Conservation (phyloP, 2,329 filamentous ascomycete species). For the Emmonsiellopsis sp. region DNA sequence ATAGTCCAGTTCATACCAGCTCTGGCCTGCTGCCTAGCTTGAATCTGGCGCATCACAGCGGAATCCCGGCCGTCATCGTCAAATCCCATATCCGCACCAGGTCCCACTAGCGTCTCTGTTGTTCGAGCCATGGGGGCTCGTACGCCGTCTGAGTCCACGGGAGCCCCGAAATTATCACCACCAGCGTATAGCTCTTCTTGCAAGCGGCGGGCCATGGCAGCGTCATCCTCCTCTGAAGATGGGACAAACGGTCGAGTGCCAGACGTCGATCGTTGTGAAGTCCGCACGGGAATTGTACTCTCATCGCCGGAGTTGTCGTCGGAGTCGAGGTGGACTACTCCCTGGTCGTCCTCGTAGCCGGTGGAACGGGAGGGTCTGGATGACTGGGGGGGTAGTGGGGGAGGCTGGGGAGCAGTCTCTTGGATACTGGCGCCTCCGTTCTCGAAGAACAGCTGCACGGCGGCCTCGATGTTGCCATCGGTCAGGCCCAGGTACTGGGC, state of each 20-base stretch:
- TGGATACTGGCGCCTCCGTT: conserved; percentile 57
- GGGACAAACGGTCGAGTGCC: conserved; percentile 22
- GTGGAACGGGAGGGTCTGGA: conserved; percentile 23
- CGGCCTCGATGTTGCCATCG: conserved; percentile 74
- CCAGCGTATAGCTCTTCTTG: conserved; percentile 83
- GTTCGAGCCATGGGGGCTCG: conserved; percentile 85
- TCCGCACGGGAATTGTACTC: conserved; percentile 31
- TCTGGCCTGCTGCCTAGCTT: conserved; percentile 31
- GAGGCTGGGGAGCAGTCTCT: conserved; percentile 32
- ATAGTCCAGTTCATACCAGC: conserved; percentile 20
- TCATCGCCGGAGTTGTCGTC: conserved; percentile 54
- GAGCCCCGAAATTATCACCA: conserved; percentile 34
- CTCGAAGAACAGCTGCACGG: conserved; percentile 83
- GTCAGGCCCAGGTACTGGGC: conserved; percentile 75
- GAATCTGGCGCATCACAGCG: conserved; percentile 57
- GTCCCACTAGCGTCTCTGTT: conserved; percentile 82
- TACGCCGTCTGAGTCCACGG: conserved; percentile 51
- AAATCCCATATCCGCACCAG: conserved; percentile 43
- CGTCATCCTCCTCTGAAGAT: conserved; percentile 70
- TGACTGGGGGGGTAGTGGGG: conserved; percentile 24
- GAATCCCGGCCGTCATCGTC: conserved; percentile 49
- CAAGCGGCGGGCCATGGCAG: conserved; percentile 79
- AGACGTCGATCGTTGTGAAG: conserved; percentile 19
- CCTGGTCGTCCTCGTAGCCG: conserved; percentile 44
- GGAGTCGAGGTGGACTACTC: conserved; percentile 66